Percentiles rank a stretch among this genome's conserved stretches.
Evolutionary conservation across 805 yeast genomes (phyloP).

Genomic region (Priceomyces carsonii): DNA sequence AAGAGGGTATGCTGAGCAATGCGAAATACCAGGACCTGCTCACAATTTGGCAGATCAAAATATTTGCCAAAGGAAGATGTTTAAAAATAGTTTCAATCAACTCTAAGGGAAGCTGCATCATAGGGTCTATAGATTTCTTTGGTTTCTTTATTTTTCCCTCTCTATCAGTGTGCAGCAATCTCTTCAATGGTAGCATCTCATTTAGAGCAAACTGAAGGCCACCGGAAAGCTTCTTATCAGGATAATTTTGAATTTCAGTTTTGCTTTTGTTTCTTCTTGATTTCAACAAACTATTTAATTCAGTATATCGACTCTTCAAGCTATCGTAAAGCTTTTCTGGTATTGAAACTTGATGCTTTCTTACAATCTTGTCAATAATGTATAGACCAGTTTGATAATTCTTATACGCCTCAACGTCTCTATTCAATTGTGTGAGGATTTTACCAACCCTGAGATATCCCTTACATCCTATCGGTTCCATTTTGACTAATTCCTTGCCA

Average conservation of each 20-base stretch:
- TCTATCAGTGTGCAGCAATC: conserved; percentile 3
- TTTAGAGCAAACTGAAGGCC: conserved; percentile 11
- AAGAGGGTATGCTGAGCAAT: conserved; percentile 24
- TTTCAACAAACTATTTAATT: conserved; percentile 24
- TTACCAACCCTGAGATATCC: conserved; percentile 50
- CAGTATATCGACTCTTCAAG: conserved; percentile 23
- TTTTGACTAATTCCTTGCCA: conserved; percentile 28
- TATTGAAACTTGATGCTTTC: conserved; percentile 26
- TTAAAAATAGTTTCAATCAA: conserved; percentile 27
- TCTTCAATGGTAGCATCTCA: conserved; percentile 19
- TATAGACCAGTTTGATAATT: conserved; percentile 37
- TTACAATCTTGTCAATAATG: conserved; percentile 30
- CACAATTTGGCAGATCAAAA: conserved; percentile 33
- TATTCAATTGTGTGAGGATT: conserved; percentile 22
- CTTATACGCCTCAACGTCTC: conserved; percentile 36
- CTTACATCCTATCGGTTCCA: conserved; percentile 49
- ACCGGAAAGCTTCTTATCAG: not conserved
- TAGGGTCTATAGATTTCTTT: conserved; percentile 23
- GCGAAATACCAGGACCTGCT: conserved; percentile 32
- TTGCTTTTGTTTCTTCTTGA: conserved; percentile 5
- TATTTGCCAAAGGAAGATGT: conserved; percentile 17
- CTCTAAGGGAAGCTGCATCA: conserved; percentile 30
- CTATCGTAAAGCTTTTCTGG: conserved; percentile 30
- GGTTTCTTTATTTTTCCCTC: conserved; percentile 6
- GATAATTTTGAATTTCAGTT: not conserved